phyloP scores from a whole-genome alignment of 2,329 filamentous ascomycete species.

The Magnaporthiopsis poae region DNA sequence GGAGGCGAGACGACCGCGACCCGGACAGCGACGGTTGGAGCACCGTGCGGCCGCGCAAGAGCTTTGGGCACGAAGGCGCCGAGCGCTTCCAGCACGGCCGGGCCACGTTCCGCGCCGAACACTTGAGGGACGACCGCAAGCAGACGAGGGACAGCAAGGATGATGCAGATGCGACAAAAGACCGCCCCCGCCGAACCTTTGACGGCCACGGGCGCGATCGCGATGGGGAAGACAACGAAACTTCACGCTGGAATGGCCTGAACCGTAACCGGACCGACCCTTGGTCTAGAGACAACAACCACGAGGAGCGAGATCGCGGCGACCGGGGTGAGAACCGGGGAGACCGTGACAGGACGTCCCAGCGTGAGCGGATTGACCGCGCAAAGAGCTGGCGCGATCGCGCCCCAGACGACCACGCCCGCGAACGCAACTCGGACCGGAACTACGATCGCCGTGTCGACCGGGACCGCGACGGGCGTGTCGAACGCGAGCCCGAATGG shows the following conservation, averaged over 20 bases:
- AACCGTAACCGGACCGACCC: constrained; percentile 58
- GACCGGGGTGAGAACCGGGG: constrained; percentile 22
- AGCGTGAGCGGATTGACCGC: constrained; percentile 46
- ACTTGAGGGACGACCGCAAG: constrained; percentile 34
- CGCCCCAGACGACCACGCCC: constrained; percentile 28
- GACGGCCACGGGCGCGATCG: constrained; percentile 30
- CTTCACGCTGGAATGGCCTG: constrained; percentile 53
- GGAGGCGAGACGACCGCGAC: constrained; percentile 45
- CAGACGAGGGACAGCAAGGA: constrained; percentile 37
- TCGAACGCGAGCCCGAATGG: constrained; percentile 84
- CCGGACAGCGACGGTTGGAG: constrained; percentile 65
- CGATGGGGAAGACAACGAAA: constrained; percentile 42
- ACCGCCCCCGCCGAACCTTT: constrained; percentile 20
- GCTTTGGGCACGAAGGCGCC: constrained; percentile 60
- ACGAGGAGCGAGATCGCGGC: constrained; percentile 5
- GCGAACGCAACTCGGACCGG: constrained; percentile 48
- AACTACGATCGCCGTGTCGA: constrained; percentile 45
- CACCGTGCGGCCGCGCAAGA: constrained; percentile 63
- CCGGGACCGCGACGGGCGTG: constrained; percentile 42
- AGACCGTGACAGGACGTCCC: constrained; percentile 24
- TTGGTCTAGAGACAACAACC: constrained; percentile 45
- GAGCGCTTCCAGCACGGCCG: constrained; percentile 61
- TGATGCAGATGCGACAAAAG: constrained; percentile 22
- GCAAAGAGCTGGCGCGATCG: constrained; percentile 54
- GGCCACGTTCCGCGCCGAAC: constrained; percentile 22